Base-by-base conservation (phyloP, 169 alveolate species). In the Plasmodium coatneyi region DNA sequence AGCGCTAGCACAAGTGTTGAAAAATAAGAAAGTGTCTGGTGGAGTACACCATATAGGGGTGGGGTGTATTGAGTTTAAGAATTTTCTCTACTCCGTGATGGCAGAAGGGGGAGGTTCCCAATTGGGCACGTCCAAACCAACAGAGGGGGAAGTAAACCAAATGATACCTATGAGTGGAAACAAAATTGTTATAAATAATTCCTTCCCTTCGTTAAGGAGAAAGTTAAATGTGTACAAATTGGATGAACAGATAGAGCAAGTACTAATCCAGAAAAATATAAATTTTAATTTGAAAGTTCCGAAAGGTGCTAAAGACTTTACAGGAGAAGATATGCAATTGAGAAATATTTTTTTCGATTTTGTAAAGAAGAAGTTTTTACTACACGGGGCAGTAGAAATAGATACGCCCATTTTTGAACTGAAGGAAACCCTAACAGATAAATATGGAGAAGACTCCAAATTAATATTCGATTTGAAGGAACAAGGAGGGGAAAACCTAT, bases 381-480 rank as follows among this genome's bases (percentile, higher is more conserved):
- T 96, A 79, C 99, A 98, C 92, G 99, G 99, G 19, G 99, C 99
- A 3, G 99, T 97, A 34, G 99, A 98, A 92, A 98, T 98, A 34
- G 99, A 99, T 93, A 99, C 99, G 3, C 99, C 99, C 12, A 99
- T 99, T 19, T 98, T 99, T 92, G 99, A 99, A 96, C 97, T 98
- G 43, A 97, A 98, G 83, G 99, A 98, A 95, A 98, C 99, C 0
- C 92, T 98, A 60, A 96, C 97, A 78, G 99, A 99, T 10, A 99
- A 99, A 94, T 99, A 99, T 92, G 99, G 99, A 30, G 99, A 98
- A 80, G 99, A 99, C 93, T 96, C 98, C 60, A 98, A 98, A 97
- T 97, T 99, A 30, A 98, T 99, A 56, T 99, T 97, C 93, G 99
- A 99, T 80, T 92, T 99, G 74, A 98, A 98, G 52, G 99, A 99